Conservation (phyloP, 2,329 filamentous ascomycete species). For the Gyromitra esculenta region DNA sequence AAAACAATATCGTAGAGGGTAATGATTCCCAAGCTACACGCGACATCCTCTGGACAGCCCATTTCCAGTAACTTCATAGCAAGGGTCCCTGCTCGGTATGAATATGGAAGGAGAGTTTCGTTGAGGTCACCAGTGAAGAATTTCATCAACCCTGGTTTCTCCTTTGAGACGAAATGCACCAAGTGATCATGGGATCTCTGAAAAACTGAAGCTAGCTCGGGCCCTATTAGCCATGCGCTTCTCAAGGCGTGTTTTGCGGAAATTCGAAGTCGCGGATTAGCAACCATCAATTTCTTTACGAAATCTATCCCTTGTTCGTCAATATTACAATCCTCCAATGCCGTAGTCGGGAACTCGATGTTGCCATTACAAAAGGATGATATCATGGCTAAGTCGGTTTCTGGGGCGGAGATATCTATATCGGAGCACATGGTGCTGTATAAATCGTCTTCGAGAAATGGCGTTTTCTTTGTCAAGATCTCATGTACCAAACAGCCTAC, state of each 20-base stretch:
- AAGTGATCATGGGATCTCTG: not conserved
- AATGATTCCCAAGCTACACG: conserved; percentile 10
- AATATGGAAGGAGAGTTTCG: not conserved
- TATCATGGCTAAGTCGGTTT: not conserved
- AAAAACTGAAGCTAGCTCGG: not conserved
- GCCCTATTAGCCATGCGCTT: not conserved
- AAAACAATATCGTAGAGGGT: conserved; percentile 36
- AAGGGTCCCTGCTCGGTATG: not conserved
- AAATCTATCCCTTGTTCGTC: not conserved
- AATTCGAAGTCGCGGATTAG: not conserved
- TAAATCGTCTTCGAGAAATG: conserved; percentile 10
- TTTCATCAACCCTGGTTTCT: not conserved
- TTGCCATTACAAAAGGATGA: not conserved
- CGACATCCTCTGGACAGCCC: conserved; percentile 13
- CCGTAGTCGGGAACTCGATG: not conserved
- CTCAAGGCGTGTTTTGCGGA: not conserved
- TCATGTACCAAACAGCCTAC: conserved; percentile 23
- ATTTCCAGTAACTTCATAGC: not conserved
- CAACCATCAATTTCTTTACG: conserved; percentile 1
- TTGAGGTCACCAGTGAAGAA: not conserved
- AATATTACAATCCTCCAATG: not conserved
- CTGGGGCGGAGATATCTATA: not conserved
- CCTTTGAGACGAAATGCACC: not conserved
- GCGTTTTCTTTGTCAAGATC: conserved; percentile 9
- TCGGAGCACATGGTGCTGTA: not conserved